phyloP scores from a whole-genome alignment of 108 stramenopile species.

The Skeletonema menzelii region DNA sequence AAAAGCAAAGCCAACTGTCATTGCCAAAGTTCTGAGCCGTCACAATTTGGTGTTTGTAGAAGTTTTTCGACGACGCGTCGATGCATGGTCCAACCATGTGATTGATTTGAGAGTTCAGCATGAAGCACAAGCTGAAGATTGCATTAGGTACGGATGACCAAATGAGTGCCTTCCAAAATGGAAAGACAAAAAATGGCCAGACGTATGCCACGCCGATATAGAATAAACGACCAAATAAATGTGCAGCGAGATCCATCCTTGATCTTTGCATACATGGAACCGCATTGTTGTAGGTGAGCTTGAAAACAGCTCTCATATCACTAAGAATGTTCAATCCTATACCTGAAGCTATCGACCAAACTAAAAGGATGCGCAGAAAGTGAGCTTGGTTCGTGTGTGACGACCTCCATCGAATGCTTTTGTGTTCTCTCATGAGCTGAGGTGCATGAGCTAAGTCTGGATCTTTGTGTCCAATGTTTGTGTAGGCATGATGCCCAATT shows the following conservation, averaged over 20 bases:
- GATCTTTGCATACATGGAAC: conserved; percentile 40
- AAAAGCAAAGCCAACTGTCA: conserved; percentile 32
- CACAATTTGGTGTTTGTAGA: conserved; percentile 53
- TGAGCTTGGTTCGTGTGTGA: conserved; percentile 38
- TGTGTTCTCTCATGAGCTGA: conserved; percentile 58
- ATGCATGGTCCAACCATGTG: conserved; percentile 41
- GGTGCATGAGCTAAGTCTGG: conserved; percentile 62
- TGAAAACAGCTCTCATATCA: conserved; percentile 49
- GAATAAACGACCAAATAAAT: conserved; percentile 37
- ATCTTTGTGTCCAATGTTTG: conserved; percentile 58
- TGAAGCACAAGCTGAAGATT: conserved; percentile 51
- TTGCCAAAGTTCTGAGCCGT: conserved; percentile 66
- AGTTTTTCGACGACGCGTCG: conserved; percentile 48
- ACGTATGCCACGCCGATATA: conserved; percentile 35
- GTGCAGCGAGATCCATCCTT: conserved; percentile 24
- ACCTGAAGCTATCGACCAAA: conserved; percentile 54
- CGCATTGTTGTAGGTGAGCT: conserved; percentile 58
- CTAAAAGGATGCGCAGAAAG: conserved; percentile 26
- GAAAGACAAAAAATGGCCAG: conserved; percentile 54
- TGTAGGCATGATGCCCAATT: conserved; percentile 60
- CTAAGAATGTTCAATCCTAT: conserved; percentile 46
- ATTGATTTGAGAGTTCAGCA: conserved; percentile 62
- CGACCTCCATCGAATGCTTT: conserved; percentile 49
- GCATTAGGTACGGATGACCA: conserved; percentile 46
- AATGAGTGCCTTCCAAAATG: conserved; percentile 49